Evolutionary conservation across 331 rosid species (phyloP).

Genomic region (Malus hybrid): DNA sequence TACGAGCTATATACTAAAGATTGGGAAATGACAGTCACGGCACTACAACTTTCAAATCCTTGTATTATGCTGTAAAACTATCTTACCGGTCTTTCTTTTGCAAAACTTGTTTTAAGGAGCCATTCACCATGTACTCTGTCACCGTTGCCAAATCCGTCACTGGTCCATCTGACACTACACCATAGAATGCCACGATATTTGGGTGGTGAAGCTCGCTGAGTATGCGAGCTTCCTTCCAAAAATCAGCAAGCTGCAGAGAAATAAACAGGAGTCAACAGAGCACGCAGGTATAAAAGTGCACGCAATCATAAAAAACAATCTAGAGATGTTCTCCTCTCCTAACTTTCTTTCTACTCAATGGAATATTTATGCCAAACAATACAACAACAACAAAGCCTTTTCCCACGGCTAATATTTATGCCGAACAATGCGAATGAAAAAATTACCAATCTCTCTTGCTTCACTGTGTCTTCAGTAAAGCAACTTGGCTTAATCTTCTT

Average conservation of each 20-base stretch:
- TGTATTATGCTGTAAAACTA: background rate
- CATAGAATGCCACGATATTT: conserved; percentile 29
- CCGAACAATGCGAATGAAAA: background rate
- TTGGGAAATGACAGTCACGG: background rate
- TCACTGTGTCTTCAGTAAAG: conserved; percentile 15
- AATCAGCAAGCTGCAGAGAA: conserved; percentile 19
- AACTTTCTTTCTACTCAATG: background rate
- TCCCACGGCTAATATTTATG: too few species aligned
- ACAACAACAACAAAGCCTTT: too few species aligned
- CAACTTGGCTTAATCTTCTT: conserved; percentile 26
- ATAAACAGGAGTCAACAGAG: background rate
- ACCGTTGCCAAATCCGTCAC: conserved; percentile 27
- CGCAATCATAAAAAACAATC: background rate
- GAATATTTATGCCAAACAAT: too few species aligned
- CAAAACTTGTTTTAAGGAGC: conserved; percentile 28
- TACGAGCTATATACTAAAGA: background rate
- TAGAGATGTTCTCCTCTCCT: background rate
- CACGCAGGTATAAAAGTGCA: background rate
- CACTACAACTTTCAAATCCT: background rate
- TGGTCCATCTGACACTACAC: conserved; percentile 26
- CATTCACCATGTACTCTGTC: conserved; percentile 31
- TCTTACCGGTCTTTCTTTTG: conserved; percentile 24
- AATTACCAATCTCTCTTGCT: conserved; percentile 23
- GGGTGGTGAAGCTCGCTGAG: conserved; percentile 32
- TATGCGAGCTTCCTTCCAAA: conserved; percentile 32